Conservation (phyloP, 2,329 filamentous ascomycete species). For the Teratosphaeria destructans region DNA sequence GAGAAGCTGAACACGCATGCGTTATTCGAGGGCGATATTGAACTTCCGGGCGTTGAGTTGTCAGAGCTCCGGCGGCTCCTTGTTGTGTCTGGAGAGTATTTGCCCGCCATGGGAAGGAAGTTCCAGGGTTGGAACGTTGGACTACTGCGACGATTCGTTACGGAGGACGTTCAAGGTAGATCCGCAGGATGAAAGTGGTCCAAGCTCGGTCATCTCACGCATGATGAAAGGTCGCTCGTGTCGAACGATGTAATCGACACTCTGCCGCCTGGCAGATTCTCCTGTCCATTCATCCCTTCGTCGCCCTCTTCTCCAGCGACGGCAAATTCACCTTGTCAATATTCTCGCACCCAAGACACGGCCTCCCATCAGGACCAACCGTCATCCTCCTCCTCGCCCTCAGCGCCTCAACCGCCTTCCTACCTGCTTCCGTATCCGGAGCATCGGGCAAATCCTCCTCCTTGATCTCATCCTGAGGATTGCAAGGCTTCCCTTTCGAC, state of each 20-base stretch:
- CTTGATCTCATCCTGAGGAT: not conserved
- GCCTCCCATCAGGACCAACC: not conserved
- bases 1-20: slow-evolving; percentile 6
- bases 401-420: not conserved
- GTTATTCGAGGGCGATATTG: slow-evolving; percentile 19
- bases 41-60: slow-evolving; percentile 14
- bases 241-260: not conserved
- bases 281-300: not conserved
- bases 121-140: slow-evolving; percentile 61
- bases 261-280: not conserved
- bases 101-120: slow-evolving; percentile 46
- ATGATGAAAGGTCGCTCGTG: not conserved
- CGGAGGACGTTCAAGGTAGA: slow-evolving; percentile 5
- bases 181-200: not conserved
- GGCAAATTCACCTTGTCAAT: not conserved
- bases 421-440: not conserved
- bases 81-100: slow-evolving; percentile 19
- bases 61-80: slow-evolving; percentile 40
- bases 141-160: slow-evolving; percentile 46
- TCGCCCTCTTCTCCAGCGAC: not conserved
- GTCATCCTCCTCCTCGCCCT: not conserved
- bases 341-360: not conserved
- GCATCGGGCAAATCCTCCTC: not conserved
- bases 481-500: not conserved
- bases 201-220: not conserved